Evolutionary conservation across 257 asterid species (phyloP), one percentile per base, ranked within the genome.

Genomic region (Salvia splendens): DNA sequence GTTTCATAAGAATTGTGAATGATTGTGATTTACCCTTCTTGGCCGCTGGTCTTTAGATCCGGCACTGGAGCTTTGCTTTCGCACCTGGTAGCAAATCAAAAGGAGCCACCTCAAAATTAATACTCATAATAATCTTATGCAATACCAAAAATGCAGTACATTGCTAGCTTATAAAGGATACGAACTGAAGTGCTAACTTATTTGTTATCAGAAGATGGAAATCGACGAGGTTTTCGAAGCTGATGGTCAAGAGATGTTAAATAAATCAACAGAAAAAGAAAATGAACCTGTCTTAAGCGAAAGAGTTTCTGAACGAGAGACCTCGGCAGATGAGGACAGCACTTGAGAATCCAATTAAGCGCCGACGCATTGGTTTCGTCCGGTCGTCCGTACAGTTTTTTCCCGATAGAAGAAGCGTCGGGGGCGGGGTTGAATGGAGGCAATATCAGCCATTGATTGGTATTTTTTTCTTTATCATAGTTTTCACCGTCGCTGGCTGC

Each of bases 301-400:
- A 94, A 91, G 69, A 94, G 95, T 73, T 94, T 91, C 75, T 91
- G 97, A 12, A 94, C 93, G n/a, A 91, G 89, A 62, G 84, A 75
- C 80, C 85, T 82, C 40, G 96, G 97, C 58, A 91, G 79, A 69
- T 91, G 81, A 43, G 99, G 99, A 80, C 87, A 88, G 85, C 93
- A 94, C 56, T 81, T 83, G 0, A 69, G 83, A 48, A 88, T 83
- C 97, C 97, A 94, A 70, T 91, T 91, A 42, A 91, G 80, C 48
- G 95, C 92, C 74, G 95, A 86, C 78, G 74, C 69, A 40, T 51
- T 64, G 33, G 79, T 5, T 36, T 59, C 86, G 24, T 47, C 28
- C 12, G 58, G 43, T 36, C 61, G 71, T 15, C 86, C 75, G 52
- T 38, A 63, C 6, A 88, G 73, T 52, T 58, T 65, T 67, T 82